These are phyloP conservation scores for Escovopsis sp. DNA, from an alignment of 2,329 filamentous ascomycete species.

Conservation along the genomic window DNA sequence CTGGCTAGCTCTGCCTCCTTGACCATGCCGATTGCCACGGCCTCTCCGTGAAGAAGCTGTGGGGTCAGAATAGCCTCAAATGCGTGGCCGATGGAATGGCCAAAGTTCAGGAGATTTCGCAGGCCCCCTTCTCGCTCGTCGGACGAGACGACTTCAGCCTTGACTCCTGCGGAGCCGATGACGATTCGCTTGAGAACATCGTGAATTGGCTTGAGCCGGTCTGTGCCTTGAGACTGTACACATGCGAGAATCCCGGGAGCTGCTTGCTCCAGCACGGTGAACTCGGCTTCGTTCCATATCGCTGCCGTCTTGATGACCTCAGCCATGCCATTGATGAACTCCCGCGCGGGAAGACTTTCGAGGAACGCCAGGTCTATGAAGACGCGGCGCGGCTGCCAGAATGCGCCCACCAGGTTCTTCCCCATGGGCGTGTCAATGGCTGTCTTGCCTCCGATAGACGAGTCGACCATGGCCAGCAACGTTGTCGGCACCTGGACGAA, in stretches of 20 bases:
- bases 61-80: constrained; percentile 92
- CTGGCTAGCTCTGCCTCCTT: constrained; percentile 91
- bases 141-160: constrained; percentile 84
- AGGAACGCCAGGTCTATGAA: constrained; percentile 91
- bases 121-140: constrained; percentile 92
- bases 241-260: constrained; percentile 54
- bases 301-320: constrained; percentile 97
- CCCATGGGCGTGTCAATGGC: constrained; percentile 92
- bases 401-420: constrained; percentile 90
- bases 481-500: constrained; percentile 96
- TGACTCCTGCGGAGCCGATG: constrained; percentile 78
- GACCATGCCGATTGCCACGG: constrained; percentile 95
- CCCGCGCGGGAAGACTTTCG: constrained; percentile 74
- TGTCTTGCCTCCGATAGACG: constrained; percentile 95
- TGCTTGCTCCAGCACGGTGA: constrained; percentile 69
- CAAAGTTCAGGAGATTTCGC: constrained; percentile 91
- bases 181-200: constrained; percentile 65
- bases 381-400: constrained; percentile 90
- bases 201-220: constrained; percentile 56
- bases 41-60: constrained; percentile 89
- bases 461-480: constrained; percentile 93
- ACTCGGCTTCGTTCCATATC: constrained; percentile 85
- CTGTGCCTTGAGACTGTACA: constrained; percentile 21
- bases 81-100: constrained; percentile 94
- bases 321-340: constrained; percentile 98